A percentile compares a stretch with the other conserved stretches of the same genome.
Conservation (phyloP, 2,329 filamentous ascomycete genomes). For the Myriosclerotinia scirpicola region DNA sequence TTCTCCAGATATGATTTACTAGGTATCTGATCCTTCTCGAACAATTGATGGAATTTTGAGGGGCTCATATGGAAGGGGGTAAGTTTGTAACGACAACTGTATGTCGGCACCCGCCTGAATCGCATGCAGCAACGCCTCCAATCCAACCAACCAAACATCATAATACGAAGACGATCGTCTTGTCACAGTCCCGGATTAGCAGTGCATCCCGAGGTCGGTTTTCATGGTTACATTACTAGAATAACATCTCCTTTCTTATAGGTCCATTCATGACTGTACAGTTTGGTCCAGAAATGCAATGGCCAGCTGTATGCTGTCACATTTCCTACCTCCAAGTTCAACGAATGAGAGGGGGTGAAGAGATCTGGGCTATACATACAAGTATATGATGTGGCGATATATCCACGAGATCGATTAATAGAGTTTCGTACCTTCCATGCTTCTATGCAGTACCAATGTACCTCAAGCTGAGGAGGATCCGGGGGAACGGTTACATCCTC, state of each 20-base stretch:
- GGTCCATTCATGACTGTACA: constrained; percentile 5
- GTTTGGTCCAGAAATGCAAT: not conserved
- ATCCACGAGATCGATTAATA: constrained; percentile 7
- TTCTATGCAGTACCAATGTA: not conserved
- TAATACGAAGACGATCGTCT: constrained; percentile 11
- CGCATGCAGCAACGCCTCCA: constrained; percentile 5
- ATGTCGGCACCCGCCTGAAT: constrained; percentile 17
- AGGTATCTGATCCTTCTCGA: not conserved
- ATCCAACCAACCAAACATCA: constrained; percentile 19
- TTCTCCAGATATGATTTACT: not conserved
- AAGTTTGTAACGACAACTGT: not conserved
- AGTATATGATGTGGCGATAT: constrained; percentile 3
- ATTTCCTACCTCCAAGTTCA: not conserved
- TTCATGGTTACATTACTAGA: not conserved
- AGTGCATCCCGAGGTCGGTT: constrained; percentile 6
- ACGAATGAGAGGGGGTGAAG: not conserved
- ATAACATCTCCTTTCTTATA: constrained; percentile 1
- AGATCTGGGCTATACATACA: constrained; percentile 3
- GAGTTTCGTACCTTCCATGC: not conserved
- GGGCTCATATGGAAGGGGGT: not conserved
- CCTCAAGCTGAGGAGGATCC: constrained; percentile 18
- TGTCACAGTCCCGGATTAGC: constrained; percentile 24
- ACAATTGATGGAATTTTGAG: constrained; percentile 13
- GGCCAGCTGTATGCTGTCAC: constrained; percentile 12
- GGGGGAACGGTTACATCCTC: constrained; percentile 5